Base-by-base conservation (phyloP, 441 rosid species). In the Brassica balearica region DNA sequence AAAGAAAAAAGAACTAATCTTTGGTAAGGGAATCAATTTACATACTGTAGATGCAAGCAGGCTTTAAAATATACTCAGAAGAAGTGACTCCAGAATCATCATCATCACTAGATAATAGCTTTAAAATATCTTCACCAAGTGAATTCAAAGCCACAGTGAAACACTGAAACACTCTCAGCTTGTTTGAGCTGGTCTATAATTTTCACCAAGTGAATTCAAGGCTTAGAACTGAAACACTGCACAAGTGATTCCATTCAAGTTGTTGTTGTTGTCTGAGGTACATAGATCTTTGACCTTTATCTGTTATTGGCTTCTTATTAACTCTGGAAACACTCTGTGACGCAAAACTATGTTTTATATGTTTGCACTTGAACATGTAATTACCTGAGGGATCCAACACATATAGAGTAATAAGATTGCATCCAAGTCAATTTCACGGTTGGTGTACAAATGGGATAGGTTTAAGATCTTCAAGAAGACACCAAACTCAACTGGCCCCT, bases 21-120 rank as follows among this genome's bases (percentile, higher is more conserved):
- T 23, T 5, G 2, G 53, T 6, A 69, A 20, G 46, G 68, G 25
- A 58, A 23, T 67, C 12, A 58, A 23, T 67, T 32, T 8, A 82
- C 77, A 69, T 86, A 90, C 98, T 6, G 92, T 92, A 71, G 99
- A 93, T 43, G 90, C 86, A 76, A 87, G 85, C 41, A 34, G 72
- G 34, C 34, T 29, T 0, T 29, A 29, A 29, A 29, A 29, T 29
- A 29, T 29, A 29, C 34, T 29, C 34, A 36, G 85, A 79, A 48
- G 85, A 76, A 56, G 59, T 46, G 20, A 27, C 55, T 8, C 85
- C 81, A 63, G 71, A 68, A 60, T 69, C 80, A 69, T 58, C 76
- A 70, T 62, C 76, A 68, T 85, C 82, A 48, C 77, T 23, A 0
- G 86, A 84, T 25, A 85, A 67, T 48, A 83, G 64, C 59, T 75